Percentiles rank a stretch among this genome's conserved stretches.
Conservation (phyloP, 108 stramenopile species). For the Aurantiochytrium sp. region DNA sequence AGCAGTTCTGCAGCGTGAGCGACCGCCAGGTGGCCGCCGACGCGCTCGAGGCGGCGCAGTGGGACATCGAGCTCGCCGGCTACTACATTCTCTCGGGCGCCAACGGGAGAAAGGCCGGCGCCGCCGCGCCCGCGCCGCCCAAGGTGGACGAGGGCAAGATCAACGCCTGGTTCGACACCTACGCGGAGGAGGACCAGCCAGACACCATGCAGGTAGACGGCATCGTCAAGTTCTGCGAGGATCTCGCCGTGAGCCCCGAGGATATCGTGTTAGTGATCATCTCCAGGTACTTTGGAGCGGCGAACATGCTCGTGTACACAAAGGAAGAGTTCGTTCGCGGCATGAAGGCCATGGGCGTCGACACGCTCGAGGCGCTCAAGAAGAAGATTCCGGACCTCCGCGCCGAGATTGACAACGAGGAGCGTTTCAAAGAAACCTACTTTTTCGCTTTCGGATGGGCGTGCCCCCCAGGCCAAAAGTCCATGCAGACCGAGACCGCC, state of each 20-base stretch:
- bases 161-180: neutral
- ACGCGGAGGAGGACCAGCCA: neutral
- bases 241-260: neutral
- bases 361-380: neutral
- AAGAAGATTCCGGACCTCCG: neutral
- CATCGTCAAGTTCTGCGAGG: neutral
- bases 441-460: conserved; percentile 6
- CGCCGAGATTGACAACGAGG: neutral
- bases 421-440: conserved; percentile 20
- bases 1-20: neutral
- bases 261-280: neutral
- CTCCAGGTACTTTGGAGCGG: neutral
- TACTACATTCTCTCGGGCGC: neutral
- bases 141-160: neutral
- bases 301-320: conserved; percentile 20
- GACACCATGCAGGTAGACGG: conserved; percentile 13
- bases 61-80: neutral
- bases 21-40: neutral
- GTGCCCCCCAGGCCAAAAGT: neutral
- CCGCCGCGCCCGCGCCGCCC: neutral
- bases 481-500: conserved; percentile 16
- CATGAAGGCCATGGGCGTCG: neutral
- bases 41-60: neutral
- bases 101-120: too few relatives aligned
- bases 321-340: conserved; percentile 20